Evolutionary conservation across 163 green algal species (phyloP), one percentile per base, ranked within the genome.

Genomic region (Prototheca wickerhamii): DNA sequence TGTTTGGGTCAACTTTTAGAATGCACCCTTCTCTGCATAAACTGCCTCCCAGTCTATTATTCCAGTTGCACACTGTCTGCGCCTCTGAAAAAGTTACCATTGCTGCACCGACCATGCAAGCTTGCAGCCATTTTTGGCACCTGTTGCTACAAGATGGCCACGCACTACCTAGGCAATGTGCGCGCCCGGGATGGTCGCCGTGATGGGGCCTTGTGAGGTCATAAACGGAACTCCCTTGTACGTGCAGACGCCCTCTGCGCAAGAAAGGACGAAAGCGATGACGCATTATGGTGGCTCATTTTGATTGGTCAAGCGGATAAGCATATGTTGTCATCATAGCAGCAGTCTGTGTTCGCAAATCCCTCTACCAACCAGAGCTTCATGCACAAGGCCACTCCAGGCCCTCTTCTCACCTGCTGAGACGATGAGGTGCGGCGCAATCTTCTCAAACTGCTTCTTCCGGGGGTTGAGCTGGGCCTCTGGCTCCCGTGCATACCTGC

Each of bases 401-500:
- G n/a, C 40, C 40, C 40, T 30, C 51, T 60, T 46, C 81, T 52
- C 55, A 87, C 80, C 70, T 26, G 67, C 75, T 35, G 81, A 67
- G 15, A 82, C 88, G 26, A 61, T 71, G 26, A 95, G 72, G 49
- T 91, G 76, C 4, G 84, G 79, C 42, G 84, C 77, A 7, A 96
- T 73, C 56, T 78, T 77, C 71, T 97, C 92, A 50, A 95, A 87
- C 18, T 92, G 76, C 78, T 98, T 98, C 80, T 94, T 95, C 75
- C 96, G 97, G 34, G 91, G 91, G 67, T 95, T 95, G 15, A 97
- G 76, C 74, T 89, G 74, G 15, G 85, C 79, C 43, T 90, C 75
- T 10, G 91, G 78, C 26, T 84, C 67, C 33, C 63, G 69, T 30
- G 51, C 49, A 52, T 76, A 84, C 18, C 71, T 82, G 71, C 26